A percentile compares a stretch with the other conserved stretches of the same genome.
phyloP scores from a whole-genome alignment of 345 rosid species.

The Microthlaspi erraticum region DNA sequence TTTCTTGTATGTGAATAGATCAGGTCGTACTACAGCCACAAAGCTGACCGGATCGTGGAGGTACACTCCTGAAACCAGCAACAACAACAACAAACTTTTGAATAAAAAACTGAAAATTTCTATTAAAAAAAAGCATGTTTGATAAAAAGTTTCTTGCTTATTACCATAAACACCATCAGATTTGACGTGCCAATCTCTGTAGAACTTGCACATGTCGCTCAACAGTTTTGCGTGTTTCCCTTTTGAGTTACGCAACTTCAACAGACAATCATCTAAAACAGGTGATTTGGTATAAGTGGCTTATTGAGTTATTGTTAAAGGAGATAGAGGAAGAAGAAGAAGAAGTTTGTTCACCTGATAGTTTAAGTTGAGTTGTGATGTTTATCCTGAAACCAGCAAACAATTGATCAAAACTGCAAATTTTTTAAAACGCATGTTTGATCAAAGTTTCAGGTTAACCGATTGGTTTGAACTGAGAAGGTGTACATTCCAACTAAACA shows the following conservation, averaged over 20 bases:
- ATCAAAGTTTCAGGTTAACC: too few relatives aligned
- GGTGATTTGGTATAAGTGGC: too few relatives aligned
- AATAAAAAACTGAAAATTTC: slow-evolving; percentile 13
- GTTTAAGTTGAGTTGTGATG: slow-evolving; percentile 84
- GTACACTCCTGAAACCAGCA: slow-evolving; percentile 67
- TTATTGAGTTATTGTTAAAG: too few relatives aligned
- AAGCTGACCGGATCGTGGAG: slow-evolving; percentile 92
- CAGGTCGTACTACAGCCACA: slow-evolving; percentile 80
- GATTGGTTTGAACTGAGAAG: too few relatives aligned
- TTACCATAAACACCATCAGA: slow-evolving; percentile 92
- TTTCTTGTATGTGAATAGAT: slow-evolving; percentile 79
- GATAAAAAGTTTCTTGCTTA: slow-evolving; percentile 28
- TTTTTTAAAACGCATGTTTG: too few relatives aligned
- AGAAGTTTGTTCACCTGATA: slow-evolving; percentile 60
- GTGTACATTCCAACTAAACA: too few relatives aligned
- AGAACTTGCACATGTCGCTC: slow-evolving; percentile 79
- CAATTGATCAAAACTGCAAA: too few relatives aligned
- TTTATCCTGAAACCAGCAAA: too few relatives aligned
- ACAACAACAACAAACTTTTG: neutral
- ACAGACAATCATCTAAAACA: slow-evolving; percentile 68
- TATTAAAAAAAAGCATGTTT: slow-evolving; percentile 11
- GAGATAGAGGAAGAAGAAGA: neutral
- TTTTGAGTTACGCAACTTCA: slow-evolving; percentile 59
- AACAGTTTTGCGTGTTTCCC: slow-evolving; percentile 68
- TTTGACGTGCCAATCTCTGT: slow-evolving; percentile 90